These are phyloP conservation scores for Citrullus amarus DNA, from an alignment of 306 rosid species.

Conservation along the genomic window DNA sequence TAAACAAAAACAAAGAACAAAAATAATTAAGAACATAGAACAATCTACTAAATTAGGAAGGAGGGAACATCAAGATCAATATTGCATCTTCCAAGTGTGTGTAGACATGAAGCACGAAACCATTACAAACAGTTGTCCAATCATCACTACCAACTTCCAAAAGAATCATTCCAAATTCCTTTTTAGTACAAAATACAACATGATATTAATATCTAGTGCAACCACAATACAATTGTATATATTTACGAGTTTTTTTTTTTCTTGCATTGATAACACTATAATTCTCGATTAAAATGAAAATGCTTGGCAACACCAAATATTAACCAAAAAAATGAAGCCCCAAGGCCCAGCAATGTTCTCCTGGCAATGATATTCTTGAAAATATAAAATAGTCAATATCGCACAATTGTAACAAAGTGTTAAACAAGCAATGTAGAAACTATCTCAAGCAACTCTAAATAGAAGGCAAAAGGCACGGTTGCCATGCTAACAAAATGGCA, in stretches of 20 bases:
- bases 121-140: background rate
- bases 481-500: background rate
- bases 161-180: background rate
- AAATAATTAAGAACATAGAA: background rate
- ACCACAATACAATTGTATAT: background rate
- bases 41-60: background rate
- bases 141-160: background rate
- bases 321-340: background rate
- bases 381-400: background rate
- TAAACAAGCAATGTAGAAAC: background rate
- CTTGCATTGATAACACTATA: background rate
- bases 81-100: background rate
- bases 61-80: background rate
- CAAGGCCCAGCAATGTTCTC: no score
- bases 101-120: background rate
- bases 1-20: background rate
- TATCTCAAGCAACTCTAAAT: background rate
- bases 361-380: background rate
- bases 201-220: background rate
- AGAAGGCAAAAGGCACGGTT: background rate
- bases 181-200: constrained; percentile 2
- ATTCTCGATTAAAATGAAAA: background rate
- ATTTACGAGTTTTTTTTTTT: background rate
- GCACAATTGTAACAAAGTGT: background rate
- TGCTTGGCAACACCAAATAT: background rate